phyloP scores from a whole-genome alignment of 352 stramenopile species.

The Thalassiosira ordinaria region DNA sequence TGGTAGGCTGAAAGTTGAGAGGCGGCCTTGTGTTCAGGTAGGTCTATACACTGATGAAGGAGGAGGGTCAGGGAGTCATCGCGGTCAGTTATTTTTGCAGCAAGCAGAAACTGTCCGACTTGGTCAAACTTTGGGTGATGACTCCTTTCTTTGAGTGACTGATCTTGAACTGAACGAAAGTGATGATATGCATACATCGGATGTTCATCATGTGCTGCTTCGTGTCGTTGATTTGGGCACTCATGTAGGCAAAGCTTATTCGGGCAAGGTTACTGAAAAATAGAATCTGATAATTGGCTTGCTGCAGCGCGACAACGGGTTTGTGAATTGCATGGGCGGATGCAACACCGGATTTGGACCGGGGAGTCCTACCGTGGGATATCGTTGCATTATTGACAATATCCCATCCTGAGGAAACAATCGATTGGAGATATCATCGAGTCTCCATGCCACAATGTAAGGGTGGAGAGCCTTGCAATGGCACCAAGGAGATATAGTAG shows the following conservation, averaged over 20 bases:
- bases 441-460: not conserved
- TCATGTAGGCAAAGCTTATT: conserved; percentile 39
- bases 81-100: conserved; percentile 29
- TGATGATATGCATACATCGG: not conserved
- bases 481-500: conserved; percentile 5
- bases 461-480: not conserved
- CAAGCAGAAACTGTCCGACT: conserved; percentile 59
- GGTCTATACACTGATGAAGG: conserved; percentile 3
- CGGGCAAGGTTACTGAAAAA: not conserved
- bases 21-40: conserved; percentile 35
- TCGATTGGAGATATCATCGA: conserved; percentile 31
- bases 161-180: conserved; percentile 8
- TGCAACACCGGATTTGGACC: conserved; percentile 9
- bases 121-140: conserved; percentile 11
- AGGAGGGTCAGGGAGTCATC: not conserved
- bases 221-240: conserved; percentile 24
- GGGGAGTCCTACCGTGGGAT: conserved; percentile 38
- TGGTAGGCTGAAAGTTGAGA: conserved; percentile 46
- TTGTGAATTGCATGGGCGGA: no score
- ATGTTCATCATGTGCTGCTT: conserved; percentile 1
- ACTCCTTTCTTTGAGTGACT: conserved; percentile 18
- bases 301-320: no score
- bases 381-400: conserved; percentile 30
- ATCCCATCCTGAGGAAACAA: conserved; percentile 14
- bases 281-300: no score